phyloP scores from a whole-genome alignment of 2,329 filamentous ascomycete genomes.

The Cladosporium sp. region DNA sequence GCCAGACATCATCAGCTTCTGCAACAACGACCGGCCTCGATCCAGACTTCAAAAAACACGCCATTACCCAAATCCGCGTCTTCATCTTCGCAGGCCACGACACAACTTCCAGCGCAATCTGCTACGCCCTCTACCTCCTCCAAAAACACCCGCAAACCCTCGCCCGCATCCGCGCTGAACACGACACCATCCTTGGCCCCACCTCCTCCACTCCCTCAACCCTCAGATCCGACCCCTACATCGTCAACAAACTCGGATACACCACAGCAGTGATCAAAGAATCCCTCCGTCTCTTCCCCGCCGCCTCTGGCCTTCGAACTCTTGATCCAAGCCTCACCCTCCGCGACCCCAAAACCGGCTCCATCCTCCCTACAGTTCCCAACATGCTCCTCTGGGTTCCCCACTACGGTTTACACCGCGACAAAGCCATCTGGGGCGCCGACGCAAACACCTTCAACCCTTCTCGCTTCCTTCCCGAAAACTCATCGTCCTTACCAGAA shows the following conservation, averaged over 20 bases:
- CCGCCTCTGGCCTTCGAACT: slow-evolving; percentile 40
- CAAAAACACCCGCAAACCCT: slow-evolving; percentile 29
- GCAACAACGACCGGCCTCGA: slow-evolving; percentile 27
- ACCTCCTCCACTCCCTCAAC: slow-evolving; percentile 17
- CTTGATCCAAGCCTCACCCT: slow-evolving; percentile 33
- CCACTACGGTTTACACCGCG: slow-evolving; percentile 32
- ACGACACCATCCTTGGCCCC: slow-evolving; percentile 43
- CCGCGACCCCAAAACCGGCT: slow-evolving; percentile 38
- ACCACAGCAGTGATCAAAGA: slow-evolving; percentile 51
- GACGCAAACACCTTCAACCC: slow-evolving; percentile 43
- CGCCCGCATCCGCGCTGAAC: slow-evolving; percentile 42
- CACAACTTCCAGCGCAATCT: slow-evolving; percentile 32
- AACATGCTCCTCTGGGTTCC: slow-evolving; percentile 42
- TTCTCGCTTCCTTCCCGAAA: slow-evolving; percentile 40
- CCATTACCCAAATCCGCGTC: slow-evolving; percentile 32
- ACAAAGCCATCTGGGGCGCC: slow-evolving; percentile 36
- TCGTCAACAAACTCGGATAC: slow-evolving; percentile 50
- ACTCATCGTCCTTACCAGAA: slow-evolving; percentile 31
- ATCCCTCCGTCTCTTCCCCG: slow-evolving; percentile 48
- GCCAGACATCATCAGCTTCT: slow-evolving; percentile 19
- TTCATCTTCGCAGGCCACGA: slow-evolving; percentile 40
- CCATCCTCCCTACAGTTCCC: slow-evolving; percentile 40
- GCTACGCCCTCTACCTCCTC: slow-evolving; percentile 36
- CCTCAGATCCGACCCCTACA: slow-evolving; percentile 41
- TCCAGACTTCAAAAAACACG: slow-evolving; percentile 28